Conservation (phyloP, 768 basidiomycete species). For the Cantharellus anzutake region DNA sequence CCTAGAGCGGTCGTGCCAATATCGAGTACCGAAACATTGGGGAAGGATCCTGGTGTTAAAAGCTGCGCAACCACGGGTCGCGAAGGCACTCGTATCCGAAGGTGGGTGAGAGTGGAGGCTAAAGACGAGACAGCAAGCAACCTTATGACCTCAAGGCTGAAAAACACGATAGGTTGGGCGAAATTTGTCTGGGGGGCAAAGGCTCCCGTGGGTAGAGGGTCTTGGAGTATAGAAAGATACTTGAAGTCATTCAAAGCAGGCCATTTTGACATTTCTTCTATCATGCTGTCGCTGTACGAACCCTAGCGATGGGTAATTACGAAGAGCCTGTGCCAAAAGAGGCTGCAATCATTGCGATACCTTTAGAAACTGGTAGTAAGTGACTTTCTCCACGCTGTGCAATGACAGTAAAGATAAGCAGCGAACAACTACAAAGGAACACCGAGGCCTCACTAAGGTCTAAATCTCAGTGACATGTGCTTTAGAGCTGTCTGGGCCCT, state of each 20-base stretch:
- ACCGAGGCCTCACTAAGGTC: slow-evolving; percentile 48
- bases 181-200: slow-evolving; percentile 20
- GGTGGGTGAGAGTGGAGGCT: slow-evolving; percentile 26
- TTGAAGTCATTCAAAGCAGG: slow-evolving; percentile 15
- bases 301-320: slow-evolving; percentile 25
- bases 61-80: slow-evolving; percentile 35
- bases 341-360: slow-evolving; percentile 17
- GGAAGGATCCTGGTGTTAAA: slow-evolving; percentile 21
- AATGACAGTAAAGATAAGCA: neutral
- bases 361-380: slow-evolving; percentile 68
- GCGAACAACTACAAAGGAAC: neutral
- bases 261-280: slow-evolving; percentile 47
- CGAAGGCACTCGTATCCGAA: slow-evolving; percentile 55
- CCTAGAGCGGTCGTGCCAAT: slow-evolving; percentile 48
- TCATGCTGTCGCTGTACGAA: slow-evolving; percentile 62
- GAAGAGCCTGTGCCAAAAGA: neutral
- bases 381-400: slow-evolving; percentile 45
- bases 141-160: slow-evolving; percentile 40
- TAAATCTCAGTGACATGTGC: slow-evolving; percentile 49
- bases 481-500: slow-evolving; percentile 28
- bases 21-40: slow-evolving; percentile 43
- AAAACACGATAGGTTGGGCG: slow-evolving; percentile 82
- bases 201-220: slow-evolving; percentile 30
- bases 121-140: slow-evolving; percentile 27
- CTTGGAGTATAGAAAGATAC: slow-evolving; percentile 33